Conservation (phyloP, 2,329 filamentous ascomycete species). For the Acephala macrosclerotiorum region DNA sequence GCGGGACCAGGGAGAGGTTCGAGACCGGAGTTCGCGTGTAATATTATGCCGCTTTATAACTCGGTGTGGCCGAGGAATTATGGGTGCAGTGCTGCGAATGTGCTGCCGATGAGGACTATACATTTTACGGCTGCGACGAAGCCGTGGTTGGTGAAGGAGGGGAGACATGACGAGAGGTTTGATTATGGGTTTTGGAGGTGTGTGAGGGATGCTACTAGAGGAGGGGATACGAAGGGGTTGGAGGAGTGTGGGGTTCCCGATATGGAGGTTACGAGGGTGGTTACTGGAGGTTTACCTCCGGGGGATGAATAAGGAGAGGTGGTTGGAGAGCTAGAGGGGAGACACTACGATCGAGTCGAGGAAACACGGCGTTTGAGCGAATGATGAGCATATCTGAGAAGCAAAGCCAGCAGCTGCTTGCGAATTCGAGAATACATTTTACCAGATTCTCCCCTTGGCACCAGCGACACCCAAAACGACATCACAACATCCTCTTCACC, state of each 20-base stretch:
- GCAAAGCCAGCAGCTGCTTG: background rate
- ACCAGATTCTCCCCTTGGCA: background rate
- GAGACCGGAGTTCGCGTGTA: constrained; percentile 19
- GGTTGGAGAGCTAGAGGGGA: too few species aligned
- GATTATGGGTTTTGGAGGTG: constrained; percentile 24
- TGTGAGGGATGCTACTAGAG: constrained; percentile 11
- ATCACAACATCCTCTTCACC: background rate
- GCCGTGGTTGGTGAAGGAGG: constrained; percentile 20
- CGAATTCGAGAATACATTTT: background rate
- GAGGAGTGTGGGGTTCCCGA: constrained; percentile 14
- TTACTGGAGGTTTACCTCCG: too few species aligned
- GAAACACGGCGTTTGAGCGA: background rate
- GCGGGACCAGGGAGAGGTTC: too few species aligned
- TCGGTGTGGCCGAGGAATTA: constrained; percentile 21
- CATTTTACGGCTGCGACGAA: constrained; percentile 25
- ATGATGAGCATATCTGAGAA: background rate
- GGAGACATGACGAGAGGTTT: constrained; percentile 11
- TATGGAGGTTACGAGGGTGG: constrained; percentile 15
- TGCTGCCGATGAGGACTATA: constrained; percentile 21
- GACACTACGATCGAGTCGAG: background rate
- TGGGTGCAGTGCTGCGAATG: constrained; percentile 18
- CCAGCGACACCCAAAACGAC: background rate
- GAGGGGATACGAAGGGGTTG: background rate
- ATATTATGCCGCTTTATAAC: constrained; percentile 22
- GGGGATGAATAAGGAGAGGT: too few species aligned